phyloP scores from a whole-genome alignment of 73 alveolate species.

The Tetrahymena malaccensis region DNA sequence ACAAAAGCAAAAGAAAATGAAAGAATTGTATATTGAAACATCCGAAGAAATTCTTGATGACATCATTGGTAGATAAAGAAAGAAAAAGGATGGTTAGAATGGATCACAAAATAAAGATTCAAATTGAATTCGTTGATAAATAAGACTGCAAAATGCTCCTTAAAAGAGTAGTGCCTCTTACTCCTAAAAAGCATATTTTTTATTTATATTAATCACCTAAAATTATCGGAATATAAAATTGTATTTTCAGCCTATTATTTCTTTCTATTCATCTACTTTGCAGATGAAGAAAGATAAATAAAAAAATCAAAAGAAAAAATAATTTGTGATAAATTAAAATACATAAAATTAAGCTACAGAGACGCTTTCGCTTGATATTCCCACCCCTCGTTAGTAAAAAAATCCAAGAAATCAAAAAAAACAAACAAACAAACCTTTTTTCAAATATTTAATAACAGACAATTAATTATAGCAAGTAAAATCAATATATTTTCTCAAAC shows the following conservation, averaged over 20 bases:
- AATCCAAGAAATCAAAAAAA: not conserved
- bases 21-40: not conserved
- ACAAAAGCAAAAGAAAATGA: not conserved
- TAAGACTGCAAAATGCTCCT: too few species aligned
- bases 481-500: not conserved
- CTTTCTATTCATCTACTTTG: not conserved
- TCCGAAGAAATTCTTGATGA: not conserved
- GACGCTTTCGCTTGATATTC: not conserved
- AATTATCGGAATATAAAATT: not conserved
- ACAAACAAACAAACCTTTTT: not conserved
- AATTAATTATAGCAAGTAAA: not conserved
- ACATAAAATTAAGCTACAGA: not conserved
- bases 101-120: not conserved
- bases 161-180: too few species aligned
- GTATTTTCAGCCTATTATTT: not conserved
- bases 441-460: not conserved
- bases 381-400: not conserved
- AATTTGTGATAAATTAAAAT: not conserved
- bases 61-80: not conserved
- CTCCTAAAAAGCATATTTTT: not conserved
- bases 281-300: not conserved
- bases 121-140: not conserved
- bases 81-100: not conserved
- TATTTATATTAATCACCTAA: not conserved
- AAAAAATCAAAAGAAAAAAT: not conserved